These are phyloP conservation scores for Populus simonii DNA, from an alignment of 345 rosid genomes.

Conservation along the genomic window DNA sequence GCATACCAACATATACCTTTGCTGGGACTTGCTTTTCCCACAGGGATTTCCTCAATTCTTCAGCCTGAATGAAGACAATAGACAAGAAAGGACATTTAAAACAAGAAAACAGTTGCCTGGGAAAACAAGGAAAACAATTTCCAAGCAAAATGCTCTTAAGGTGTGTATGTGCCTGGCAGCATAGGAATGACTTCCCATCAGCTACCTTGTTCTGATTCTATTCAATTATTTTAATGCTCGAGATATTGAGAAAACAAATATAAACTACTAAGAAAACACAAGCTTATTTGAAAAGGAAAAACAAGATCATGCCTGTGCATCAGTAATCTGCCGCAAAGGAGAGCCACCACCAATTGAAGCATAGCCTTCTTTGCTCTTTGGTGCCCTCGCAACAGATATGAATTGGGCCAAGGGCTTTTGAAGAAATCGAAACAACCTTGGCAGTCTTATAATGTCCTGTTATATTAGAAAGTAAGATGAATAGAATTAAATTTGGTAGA, in stretches of 20 bases:
- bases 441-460: conserved; percentile 92
- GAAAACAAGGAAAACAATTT: background rate
- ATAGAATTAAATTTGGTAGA: background rate
- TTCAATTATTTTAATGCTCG: background rate
- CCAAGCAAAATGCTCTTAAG: background rate
- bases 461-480: conserved; percentile 8
- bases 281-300: background rate
- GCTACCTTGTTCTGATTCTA: background rate
- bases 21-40: conserved; percentile 83
- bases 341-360: conserved; percentile 98
- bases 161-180: background rate
- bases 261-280: background rate
- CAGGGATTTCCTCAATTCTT: conserved; percentile 80
- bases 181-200: background rate
- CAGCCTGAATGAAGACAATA: conserved; percentile 53
- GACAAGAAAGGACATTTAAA: conserved; percentile 9
- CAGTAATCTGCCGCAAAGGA: conserved; percentile 85
- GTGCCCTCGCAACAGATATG: conserved; percentile 83
- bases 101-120: background rate
- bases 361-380: conserved; percentile 99
- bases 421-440: conserved; percentile 79
- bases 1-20: conserved; percentile 96
- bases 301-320: conserved; percentile 63
- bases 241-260: background rate
- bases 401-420: conserved; percentile 96